Conservation (phyloP, 176 grass and related monocot genomes). For the Eremochloa ophiuroides region DNA sequence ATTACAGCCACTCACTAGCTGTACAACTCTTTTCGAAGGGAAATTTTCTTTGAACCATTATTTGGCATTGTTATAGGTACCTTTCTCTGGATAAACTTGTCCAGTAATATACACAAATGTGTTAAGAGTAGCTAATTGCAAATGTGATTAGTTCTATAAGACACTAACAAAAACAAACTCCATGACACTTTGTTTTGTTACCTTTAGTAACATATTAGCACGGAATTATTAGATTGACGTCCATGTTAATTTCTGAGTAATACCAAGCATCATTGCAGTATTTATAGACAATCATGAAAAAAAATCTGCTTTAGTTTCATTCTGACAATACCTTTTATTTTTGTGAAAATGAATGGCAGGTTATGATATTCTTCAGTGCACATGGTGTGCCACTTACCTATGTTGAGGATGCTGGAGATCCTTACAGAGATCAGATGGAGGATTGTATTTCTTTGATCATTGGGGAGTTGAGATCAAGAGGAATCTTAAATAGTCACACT, state of each 20-base stretch:
- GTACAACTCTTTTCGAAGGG: not conserved
- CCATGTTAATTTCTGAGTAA: not conserved
- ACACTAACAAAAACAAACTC: not conserved
- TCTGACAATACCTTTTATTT: slow-evolving; percentile 21
- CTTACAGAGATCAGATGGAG: slow-evolving; percentile 97
- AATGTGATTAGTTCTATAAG: not conserved
- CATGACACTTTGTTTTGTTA: not conserved
- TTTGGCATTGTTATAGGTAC: not conserved
- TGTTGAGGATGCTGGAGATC: slow-evolving; percentile 89
- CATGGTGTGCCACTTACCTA: slow-evolving; percentile 96
- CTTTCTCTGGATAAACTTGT: not conserved
- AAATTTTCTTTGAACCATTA: not conserved
- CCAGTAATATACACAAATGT: not conserved
- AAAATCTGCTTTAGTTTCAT: not conserved
- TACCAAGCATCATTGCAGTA: not conserved
- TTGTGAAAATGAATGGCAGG: slow-evolving; percentile 40
- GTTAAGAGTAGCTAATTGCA: not conserved
- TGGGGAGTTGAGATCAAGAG: slow-evolving; percentile 80
- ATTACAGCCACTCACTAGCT: not conserved
- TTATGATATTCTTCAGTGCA: slow-evolving; percentile 98
- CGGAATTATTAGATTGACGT: not conserved
- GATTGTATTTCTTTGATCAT: slow-evolving; percentile 96
- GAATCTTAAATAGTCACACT: slow-evolving; percentile 70
- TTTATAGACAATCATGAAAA: not conserved
- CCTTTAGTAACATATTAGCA: not conserved